Conservation (phyloP, 257 asterid species). For the Nicotiana tabacum region DNA sequence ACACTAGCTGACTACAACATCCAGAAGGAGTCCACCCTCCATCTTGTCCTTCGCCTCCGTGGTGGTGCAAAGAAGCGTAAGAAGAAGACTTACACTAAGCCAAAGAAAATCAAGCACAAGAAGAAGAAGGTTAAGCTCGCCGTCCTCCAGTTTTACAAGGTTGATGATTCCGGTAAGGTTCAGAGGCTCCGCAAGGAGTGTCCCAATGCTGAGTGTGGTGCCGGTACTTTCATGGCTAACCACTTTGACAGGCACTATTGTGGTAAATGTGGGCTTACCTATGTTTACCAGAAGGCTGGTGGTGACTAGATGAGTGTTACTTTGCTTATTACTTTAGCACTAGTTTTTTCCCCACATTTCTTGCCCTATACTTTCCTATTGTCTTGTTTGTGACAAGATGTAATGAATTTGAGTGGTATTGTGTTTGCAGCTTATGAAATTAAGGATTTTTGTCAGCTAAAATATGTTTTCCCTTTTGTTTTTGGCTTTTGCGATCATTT, state of each 20-base stretch:
- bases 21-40: slow-evolving; percentile 42
- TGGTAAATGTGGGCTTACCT: slow-evolving; percentile 38
- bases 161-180: slow-evolving; percentile 36
- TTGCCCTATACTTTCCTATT: not conserved
- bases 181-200: slow-evolving; percentile 37
- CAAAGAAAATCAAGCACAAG: slow-evolving; percentile 41
- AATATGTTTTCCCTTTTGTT: not conserved
- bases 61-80: slow-evolving; percentile 40
- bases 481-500: not conserved
- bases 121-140: slow-evolving; percentile 38
- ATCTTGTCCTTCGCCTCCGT: slow-evolving; percentile 37
- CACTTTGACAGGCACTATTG: slow-evolving; percentile 38
- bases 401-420: not conserved
- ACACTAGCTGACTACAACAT: slow-evolving; percentile 39
- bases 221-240: slow-evolving; percentile 39
- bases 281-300: slow-evolving; percentile 42
- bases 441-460: not conserved
- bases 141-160: slow-evolving; percentile 31
- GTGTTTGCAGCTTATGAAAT: not conserved
- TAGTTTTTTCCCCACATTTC: not conserved
- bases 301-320: slow-evolving; percentile 14
- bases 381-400: not conserved
- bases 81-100: slow-evolving; percentile 44
- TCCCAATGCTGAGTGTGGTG: slow-evolving; percentile 38
- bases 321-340: not conserved